Conservation (phyloP, 2,329 filamentous ascomycete species). For the Diplodia seriata region DNA sequence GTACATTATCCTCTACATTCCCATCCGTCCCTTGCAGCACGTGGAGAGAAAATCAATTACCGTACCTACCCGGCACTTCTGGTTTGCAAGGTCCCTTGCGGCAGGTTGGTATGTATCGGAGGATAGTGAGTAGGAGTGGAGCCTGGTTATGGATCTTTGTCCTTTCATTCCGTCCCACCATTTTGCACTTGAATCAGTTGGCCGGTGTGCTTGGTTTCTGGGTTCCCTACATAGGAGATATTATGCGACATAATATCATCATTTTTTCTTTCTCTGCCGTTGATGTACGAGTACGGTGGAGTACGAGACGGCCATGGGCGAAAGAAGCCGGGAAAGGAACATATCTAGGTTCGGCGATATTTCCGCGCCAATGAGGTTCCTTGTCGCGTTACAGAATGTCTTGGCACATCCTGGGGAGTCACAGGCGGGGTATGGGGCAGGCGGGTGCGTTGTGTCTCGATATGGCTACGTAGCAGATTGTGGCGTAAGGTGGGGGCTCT, state of each 20-base stretch:
- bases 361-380: background rate
- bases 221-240: background rate
- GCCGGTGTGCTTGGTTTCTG: background rate
- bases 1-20: background rate
- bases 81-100: background rate
- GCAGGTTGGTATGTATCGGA: background rate
- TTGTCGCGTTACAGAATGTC: slow-evolving; percentile 10
- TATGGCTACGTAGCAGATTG: background rate
- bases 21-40: background rate
- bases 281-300: background rate
- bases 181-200: background rate
- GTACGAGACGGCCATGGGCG: background rate
- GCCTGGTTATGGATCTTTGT: background rate
- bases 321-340: background rate
- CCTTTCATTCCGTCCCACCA: background rate
- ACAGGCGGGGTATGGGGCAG: background rate
- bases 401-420: slow-evolving; percentile 3
- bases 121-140: background rate
- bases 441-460: background rate
- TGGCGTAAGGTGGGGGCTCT: slow-evolving; percentile 1
- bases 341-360: background rate
- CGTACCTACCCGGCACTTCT: background rate
- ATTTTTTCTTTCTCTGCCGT: background rate
- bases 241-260: background rate
- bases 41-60: background rate